phyloP scores from a whole-genome alignment of 1,139 yeast species.

The Candida sp. region DNA sequence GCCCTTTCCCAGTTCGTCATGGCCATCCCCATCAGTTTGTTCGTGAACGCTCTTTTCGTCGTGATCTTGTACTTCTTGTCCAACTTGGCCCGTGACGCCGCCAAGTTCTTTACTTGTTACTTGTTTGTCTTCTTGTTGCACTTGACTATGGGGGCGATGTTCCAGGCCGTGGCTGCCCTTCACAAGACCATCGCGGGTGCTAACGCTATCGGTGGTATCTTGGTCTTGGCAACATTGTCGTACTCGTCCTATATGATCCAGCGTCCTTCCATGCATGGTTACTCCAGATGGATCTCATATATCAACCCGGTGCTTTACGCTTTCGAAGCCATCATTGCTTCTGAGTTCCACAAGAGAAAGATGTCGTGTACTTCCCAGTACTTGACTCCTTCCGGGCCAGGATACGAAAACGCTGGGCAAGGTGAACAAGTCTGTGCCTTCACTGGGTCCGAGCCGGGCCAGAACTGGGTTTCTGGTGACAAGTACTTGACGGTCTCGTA shows the following conservation, averaged over 20 bases:
- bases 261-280: constrained; percentile 62
- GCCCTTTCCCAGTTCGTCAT: constrained; percentile 51
- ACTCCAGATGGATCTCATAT: constrained; percentile 69
- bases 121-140: constrained; percentile 41
- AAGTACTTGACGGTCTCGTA: constrained; percentile 46
- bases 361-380: constrained; percentile 50
- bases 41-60: constrained; percentile 46
- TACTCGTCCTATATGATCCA: constrained; percentile 63
- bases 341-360: constrained; percentile 59
- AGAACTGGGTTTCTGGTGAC: constrained; percentile 50
- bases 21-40: constrained; percentile 51
- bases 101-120: constrained; percentile 55
- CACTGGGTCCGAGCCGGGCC: constrained; percentile 52
- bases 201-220: constrained; percentile 53
- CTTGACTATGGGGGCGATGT: constrained; percentile 42
- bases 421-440: constrained; percentile 55
- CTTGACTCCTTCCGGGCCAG: constrained; percentile 56
- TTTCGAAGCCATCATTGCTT: constrained; percentile 57
- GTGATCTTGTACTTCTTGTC: constrained; percentile 56
- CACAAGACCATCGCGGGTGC: constrained; percentile 53
- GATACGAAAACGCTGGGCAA: constrained; percentile 40
- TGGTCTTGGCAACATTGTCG: constrained; percentile 50
- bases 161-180: constrained; percentile 54
- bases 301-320: constrained; percentile 60
- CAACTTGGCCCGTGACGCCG: constrained; percentile 52